Evolutionary conservation across 176 grass and related monocot species (phyloP).

Genomic region (Otatea glauca): DNA sequence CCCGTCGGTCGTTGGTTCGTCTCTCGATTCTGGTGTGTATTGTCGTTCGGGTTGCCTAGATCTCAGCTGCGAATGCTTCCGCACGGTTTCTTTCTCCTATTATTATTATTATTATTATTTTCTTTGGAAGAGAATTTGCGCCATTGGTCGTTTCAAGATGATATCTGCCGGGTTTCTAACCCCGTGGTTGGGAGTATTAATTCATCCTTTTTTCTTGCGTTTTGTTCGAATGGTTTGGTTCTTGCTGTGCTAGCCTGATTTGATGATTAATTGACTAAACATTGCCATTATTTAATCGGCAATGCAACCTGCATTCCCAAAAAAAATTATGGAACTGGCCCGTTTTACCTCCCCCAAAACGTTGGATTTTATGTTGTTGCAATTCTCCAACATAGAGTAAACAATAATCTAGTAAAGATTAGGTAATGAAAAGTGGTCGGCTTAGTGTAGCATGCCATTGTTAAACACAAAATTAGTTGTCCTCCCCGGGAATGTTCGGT

Average conservation of each 20-base stretch:
- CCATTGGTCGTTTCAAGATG: constrained; percentile 1
- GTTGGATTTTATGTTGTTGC: constrained; percentile 11
- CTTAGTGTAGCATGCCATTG: constrained; percentile 33
- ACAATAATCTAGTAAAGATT: constrained; percentile 12
- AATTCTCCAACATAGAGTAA: background rate
- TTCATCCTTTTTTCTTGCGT: too few relatives aligned
- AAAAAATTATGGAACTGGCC: background rate
- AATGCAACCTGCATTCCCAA: background rate
- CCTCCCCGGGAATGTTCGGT: constrained; percentile 29
- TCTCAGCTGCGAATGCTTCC: constrained; percentile 7
- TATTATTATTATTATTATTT: too few relatives aligned
- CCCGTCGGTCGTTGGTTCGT: background rate
- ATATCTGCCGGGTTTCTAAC: constrained; percentile 29
- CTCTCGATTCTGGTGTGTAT: background rate
- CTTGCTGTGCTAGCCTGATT: background rate
- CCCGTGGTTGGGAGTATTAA: background rate
- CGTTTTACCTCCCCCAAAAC: background rate
- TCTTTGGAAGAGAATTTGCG: background rate
- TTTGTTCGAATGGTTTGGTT: background rate
- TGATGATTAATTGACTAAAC: constrained; percentile 11
- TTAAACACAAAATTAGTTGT: constrained; percentile 29
- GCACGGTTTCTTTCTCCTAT: too few relatives aligned
- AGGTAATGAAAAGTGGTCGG: constrained; percentile 29
- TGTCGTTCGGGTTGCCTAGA: background rate
- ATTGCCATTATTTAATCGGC: constrained; percentile 17